phyloP scores from a whole-genome alignment of 345 rosid species.

The Salix brachista region DNA sequence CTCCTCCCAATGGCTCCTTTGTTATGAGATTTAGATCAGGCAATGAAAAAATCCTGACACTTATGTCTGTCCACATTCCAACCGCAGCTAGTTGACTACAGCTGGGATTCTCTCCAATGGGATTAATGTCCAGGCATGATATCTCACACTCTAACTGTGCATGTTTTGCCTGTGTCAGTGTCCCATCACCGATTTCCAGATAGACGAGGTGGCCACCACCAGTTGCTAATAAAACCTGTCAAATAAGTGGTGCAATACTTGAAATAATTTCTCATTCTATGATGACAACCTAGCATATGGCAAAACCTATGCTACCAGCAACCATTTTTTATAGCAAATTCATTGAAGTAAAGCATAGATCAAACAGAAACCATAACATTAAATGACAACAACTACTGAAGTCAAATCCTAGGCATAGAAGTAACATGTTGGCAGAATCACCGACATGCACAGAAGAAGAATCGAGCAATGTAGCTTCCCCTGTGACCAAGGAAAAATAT shows the following conservation, averaged over 20 bases:
- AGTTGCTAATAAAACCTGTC: slow-evolving; percentile 88
- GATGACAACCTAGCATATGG: neutral
- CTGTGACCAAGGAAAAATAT: neutral
- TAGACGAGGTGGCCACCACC: slow-evolving; percentile 94
- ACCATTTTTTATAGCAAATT: neutral
- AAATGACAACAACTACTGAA: neutral
- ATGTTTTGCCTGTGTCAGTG: slow-evolving; percentile 62
- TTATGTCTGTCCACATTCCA: slow-evolving; percentile 98
- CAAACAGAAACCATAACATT: neutral
- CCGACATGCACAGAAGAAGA: neutral
- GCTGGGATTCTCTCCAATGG: slow-evolving; percentile 70
- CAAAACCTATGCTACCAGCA: neutral
- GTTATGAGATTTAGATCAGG: slow-evolving; percentile 80
- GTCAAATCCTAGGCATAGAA: neutral
- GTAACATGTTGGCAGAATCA: neutral
- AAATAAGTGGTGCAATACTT: neutral
- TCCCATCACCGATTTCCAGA: slow-evolving; percentile 84
- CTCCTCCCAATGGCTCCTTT: slow-evolving; percentile 86
- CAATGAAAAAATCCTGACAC: slow-evolving; percentile 73
- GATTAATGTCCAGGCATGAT: slow-evolving; percentile 91
- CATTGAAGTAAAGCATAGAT: neutral
- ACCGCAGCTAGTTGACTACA: slow-evolving; percentile 87
- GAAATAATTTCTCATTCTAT: neutral
- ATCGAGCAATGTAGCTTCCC: neutral
- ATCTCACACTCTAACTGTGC: slow-evolving; percentile 75